Evolutionary conservation across 306 rosid genomes (phyloP).

Genomic region (Glycyrrhiza uralensis): DNA sequence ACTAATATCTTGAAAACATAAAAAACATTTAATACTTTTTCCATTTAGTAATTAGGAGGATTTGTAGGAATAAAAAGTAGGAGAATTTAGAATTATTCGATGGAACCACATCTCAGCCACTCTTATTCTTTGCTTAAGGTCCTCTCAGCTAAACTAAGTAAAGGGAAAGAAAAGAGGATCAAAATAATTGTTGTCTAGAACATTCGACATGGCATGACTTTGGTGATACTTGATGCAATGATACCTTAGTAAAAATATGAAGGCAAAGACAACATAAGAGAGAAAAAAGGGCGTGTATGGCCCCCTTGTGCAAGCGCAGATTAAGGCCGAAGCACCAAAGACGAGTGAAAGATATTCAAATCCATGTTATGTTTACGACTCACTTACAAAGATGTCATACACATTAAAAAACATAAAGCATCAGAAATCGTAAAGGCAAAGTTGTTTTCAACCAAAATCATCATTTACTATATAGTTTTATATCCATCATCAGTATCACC

Average conservation of each 20-base stretch:
- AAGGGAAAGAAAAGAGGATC: neutral
- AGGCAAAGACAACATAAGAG: constrained; percentile 4
- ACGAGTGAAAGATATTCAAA: constrained; percentile 18
- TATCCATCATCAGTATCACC: constrained; percentile 5
- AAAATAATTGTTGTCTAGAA: constrained; percentile 26
- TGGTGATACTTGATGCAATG: neutral
- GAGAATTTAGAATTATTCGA: too few relatives aligned
- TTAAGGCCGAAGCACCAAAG: constrained; percentile 34
- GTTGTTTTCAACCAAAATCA: constrained; percentile 33
- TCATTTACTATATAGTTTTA: constrained; percentile 17
- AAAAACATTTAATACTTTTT: too few relatives aligned
- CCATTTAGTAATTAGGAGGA: too few relatives aligned
- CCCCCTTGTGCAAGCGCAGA: constrained; percentile 23
- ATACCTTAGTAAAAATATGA: neutral
- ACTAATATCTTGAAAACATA: too few relatives aligned
- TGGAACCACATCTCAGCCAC: neutral
- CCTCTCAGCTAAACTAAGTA: neutral
- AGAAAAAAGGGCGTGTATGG: neutral
- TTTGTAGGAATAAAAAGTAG: too few relatives aligned
- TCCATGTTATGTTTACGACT: constrained; percentile 9
- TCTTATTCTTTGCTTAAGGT: constrained; percentile 13
- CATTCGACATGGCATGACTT: constrained; percentile 26
- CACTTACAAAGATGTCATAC: constrained; percentile 22
- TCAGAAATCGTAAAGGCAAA: constrained; percentile 37
- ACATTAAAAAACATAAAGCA: neutral